Conservation (phyloP, 345 rosid species). For the Heritiera fomes region DNA sequence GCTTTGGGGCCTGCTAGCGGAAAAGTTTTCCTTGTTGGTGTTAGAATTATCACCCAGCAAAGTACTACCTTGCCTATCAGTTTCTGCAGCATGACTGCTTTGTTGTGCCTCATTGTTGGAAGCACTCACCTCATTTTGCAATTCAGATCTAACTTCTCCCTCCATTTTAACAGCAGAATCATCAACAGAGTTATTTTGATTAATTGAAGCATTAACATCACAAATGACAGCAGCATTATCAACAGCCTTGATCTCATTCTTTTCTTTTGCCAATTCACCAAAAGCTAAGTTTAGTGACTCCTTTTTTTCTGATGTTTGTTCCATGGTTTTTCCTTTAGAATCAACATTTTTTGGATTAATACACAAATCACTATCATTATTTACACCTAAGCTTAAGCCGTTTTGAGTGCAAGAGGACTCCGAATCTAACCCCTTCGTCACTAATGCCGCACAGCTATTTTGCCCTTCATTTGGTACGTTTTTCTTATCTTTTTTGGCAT, state of each 20-base stretch:
- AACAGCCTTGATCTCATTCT: constrained; percentile 42
- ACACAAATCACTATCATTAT: constrained; percentile 48
- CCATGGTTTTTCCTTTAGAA: constrained; percentile 38
- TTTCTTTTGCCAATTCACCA: constrained; percentile 45
- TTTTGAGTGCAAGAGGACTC: constrained; percentile 68
- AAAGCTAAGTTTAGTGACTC: constrained; percentile 39
- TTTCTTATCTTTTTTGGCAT: constrained; percentile 42
- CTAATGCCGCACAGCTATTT: constrained; percentile 38
- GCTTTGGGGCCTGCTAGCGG: constrained; percentile 37
- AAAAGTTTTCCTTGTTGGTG: constrained; percentile 32
- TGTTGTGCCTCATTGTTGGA: constrained; percentile 37
- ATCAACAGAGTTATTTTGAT: constrained; percentile 32
- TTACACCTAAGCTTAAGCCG: constrained; percentile 49
- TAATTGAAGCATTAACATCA: constrained; percentile 31
- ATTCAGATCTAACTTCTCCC: constrained; percentile 44
- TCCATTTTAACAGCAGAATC: constrained; percentile 42
- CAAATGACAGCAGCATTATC: constrained; percentile 30
- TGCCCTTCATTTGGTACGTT: constrained; percentile 41
- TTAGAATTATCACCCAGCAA: constrained; percentile 33
- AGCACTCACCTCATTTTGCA: constrained; percentile 47
- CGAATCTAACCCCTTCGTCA: constrained; percentile 53
- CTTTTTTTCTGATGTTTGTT: constrained; percentile 44
- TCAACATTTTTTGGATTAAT: constrained; percentile 43
- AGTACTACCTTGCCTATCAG: constrained; percentile 37
- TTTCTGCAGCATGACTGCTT: constrained; percentile 41